Base-by-base conservation (phyloP, 768 basidiomycete species). In the Amanita rimosa region DNA sequence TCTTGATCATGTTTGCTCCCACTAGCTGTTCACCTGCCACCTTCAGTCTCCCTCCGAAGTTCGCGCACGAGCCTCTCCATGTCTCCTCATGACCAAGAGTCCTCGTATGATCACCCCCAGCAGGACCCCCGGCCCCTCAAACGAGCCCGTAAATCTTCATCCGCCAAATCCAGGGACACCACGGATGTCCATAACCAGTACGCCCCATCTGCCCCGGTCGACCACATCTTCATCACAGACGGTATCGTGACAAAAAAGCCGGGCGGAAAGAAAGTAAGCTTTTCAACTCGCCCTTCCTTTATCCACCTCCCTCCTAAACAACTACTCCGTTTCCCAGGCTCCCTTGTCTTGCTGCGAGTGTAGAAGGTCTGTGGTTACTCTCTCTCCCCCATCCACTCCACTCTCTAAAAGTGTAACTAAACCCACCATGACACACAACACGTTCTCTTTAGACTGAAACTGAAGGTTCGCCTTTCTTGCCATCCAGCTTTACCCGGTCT, bases 341-440 rank as follows among this genome's bases (percentile, higher is more conserved):
- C 76, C 78, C 21, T 63, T 81, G 17, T 80, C 78, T 0, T 81
- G 79, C 52, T 78, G 78, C 54, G 79, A 81, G 63, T 81, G 79
- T 58, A 65, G 79, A 55, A 69, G 79, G 77, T 73, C 70, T 55
- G 9, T 13, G n/a, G n/a, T 24, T 24, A 3, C 22, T 24, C 22
- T 24, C 22, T 24, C 22, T 24, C 22, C 5, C 22, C 5, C 24
- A n/a, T n/a, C n/a, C n/a, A n/a, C n/a, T n/a, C n/a, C n/a, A n/a
- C n/a, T n/a, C n/a, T n/a, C n/a, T n/a, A n/a, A n/a, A n/a, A n/a
- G n/a, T n/a, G n/a, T n/a, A n/a, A n/a, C n/a, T n/a, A n/a, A n/a
- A n/a, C n/a, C n/a, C n/a, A n/a, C n/a, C n/a, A n/a, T n/a, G n/a
- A n/a, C n/a, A n/a, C n/a, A n/a, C n/a, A n/a, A n/a, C n/a, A n/a